Base-by-base conservation (phyloP, 2,329 filamentous ascomycete genomes). In the Fusarium mangiferae region DNA sequence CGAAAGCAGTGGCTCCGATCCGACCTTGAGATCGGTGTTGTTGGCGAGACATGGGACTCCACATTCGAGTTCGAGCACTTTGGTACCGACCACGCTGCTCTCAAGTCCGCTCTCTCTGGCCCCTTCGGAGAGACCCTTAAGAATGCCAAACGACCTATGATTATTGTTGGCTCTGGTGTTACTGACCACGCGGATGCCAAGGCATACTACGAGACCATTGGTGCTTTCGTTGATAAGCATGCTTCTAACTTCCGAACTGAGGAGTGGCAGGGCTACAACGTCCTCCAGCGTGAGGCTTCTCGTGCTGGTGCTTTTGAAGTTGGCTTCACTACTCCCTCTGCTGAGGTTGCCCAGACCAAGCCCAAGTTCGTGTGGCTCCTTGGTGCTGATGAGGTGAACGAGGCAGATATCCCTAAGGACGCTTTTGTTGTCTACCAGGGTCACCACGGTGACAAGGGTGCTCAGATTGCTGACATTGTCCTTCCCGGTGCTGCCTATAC, bases 341-440 rank as follows among this genome's bases (percentile, higher is more conserved):
- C 91, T 4, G 90, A 91, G 74, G 94, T 97, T 72, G 93, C 95
- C 42, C 89, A 94, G 82, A 96, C 94, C 56, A 93, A 91, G 81
- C 92, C 96, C 72, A 99, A 98, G 89, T 95, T 99, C 80, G 86
- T 99, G 81, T 99, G 96, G 95, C 91, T 99, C 58, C 91, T 99
- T 58, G 96, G 95, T 76, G 96, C 96, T 35, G 96, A 99, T 82
- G 96, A 99, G 86, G 89, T 98, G 81, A 88, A 89, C 74, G 90
- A 94, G 77, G 89, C 90, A 67, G 95, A 98, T 78, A 94, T 99
- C 66, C 96, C 96, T 79, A 97, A 96, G 88, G 93, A 96, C 76
- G 95, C 96, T 18, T 99, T 98, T 81, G 92, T 99, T 72, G 90
- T 99, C 79, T 99, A 99, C 87, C 96, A 99, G 85, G 96, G 96